These are phyloP conservation scores for Filosporella fistucella DNA, from an alignment of 495 filamentous ascomycete species.

Conservation along the genomic window DNA sequence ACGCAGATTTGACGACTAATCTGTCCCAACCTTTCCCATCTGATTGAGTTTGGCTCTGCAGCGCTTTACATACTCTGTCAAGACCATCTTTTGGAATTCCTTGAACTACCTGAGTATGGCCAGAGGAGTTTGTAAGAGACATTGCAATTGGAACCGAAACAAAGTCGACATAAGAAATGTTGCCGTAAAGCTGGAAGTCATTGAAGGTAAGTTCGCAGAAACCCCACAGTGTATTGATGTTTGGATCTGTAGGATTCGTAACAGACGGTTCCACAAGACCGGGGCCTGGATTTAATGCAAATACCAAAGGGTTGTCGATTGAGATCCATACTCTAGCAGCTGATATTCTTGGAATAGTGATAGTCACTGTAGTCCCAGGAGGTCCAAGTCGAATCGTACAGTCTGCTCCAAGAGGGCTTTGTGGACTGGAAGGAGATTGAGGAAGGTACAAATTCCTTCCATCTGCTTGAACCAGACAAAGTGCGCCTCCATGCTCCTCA, in stretches of 20 bases:
- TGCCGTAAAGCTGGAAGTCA: constrained; percentile 61
- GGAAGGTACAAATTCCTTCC: constrained; percentile 37
- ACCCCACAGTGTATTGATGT: constrained; percentile 57
- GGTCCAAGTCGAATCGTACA: constrained; percentile 59
- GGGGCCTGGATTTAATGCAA: constrained; percentile 64
- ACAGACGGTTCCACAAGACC: constrained; percentile 67
- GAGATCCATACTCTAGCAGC: constrained; percentile 67
- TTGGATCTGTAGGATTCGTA: constrained; percentile 61
- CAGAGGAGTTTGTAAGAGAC: constrained; percentile 46
- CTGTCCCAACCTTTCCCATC: constrained; percentile 60
- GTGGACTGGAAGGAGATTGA: constrained; percentile 37
- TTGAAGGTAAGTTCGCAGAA: constrained; percentile 77
- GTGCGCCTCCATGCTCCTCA: constrained; percentile 50
- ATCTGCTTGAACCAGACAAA: constrained; percentile 59
- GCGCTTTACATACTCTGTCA: constrained; percentile 44
- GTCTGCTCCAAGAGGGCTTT: constrained; percentile 41
- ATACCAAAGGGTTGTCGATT: constrained; percentile 51
- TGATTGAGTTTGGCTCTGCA: constrained; percentile 43
- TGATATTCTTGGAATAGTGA: constrained; percentile 61
- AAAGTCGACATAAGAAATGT: constrained; percentile 74
- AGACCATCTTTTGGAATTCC: constrained; percentile 57
- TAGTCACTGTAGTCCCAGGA: constrained; percentile 49
- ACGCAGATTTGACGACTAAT: constrained; percentile 43
- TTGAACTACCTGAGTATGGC: constrained; percentile 44
- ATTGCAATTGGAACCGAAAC: constrained; percentile 63